phyloP scores from a whole-genome alignment of 805 yeast genomes.

The Kodamaea restingae region DNA sequence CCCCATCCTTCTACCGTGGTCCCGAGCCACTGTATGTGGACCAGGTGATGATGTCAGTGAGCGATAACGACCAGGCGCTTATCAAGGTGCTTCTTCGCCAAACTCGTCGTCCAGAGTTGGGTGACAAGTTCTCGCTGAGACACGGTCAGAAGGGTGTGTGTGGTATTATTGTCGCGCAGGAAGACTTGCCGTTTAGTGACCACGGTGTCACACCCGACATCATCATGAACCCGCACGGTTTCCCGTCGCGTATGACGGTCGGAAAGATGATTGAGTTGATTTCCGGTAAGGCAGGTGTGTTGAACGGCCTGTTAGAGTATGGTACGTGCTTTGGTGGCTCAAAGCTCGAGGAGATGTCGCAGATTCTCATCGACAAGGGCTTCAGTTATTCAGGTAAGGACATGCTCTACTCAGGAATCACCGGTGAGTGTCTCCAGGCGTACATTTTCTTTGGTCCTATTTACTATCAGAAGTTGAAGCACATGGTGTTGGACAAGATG shows the following conservation, averaged over 20 bases:
- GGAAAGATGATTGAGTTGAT: slow-evolving; percentile 97
- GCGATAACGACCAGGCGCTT: slow-evolving; percentile 92
- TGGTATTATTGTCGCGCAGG: slow-evolving; percentile 96
- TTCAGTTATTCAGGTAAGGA: slow-evolving; percentile 95
- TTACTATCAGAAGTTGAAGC: slow-evolving; percentile 95
- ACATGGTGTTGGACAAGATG: slow-evolving; percentile 98
- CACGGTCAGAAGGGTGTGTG: slow-evolving; percentile 99
- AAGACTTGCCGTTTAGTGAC: slow-evolving; percentile 93
- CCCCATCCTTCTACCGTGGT: slow-evolving; percentile 87
- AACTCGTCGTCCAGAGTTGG: slow-evolving; percentile 95
- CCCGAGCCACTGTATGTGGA: slow-evolving; percentile 96
- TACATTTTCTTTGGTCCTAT: slow-evolving; percentile 98
- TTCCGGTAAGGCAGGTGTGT: slow-evolving; percentile 96
- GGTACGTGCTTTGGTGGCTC: slow-evolving; percentile 99
- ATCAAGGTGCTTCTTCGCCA: slow-evolving; percentile 90
- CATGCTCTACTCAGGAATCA: slow-evolving; percentile 94
- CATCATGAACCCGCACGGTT: slow-evolving; percentile 98
- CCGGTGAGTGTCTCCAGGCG: slow-evolving; percentile 96
- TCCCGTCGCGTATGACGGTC: slow-evolving; percentile 99
- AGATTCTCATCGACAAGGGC: slow-evolving; percentile 84
- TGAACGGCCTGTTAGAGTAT: slow-evolving; percentile 85
- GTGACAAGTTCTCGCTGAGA: slow-evolving; percentile 95
- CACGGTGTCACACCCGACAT: slow-evolving; percentile 91
- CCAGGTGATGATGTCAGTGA: slow-evolving; percentile 95
- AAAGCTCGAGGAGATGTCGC: slow-evolving; percentile 91